Conservation (phyloP, 495 filamentous ascomycete genomes). For the Bacidia gigantensis region DNA sequence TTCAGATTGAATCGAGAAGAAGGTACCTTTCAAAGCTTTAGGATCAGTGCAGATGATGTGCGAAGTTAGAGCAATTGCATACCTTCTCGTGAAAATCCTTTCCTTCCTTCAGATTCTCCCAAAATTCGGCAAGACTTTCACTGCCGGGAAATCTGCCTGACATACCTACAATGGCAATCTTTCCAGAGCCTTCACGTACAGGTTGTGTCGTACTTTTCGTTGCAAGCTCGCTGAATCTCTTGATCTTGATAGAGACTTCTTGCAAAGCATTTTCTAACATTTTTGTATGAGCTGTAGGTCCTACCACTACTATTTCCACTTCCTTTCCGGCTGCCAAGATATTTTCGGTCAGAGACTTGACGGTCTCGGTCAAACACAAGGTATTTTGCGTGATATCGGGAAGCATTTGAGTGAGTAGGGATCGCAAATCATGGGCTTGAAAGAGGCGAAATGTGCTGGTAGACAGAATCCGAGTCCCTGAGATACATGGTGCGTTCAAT, state of each 20-base stretch:
- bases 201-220: background rate
- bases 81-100: conserved; percentile 4
- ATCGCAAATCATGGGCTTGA: conserved; percentile 6
- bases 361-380: conserved; percentile 9
- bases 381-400: conserved; percentile 9
- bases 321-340: background rate
- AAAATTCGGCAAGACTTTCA: conserved; percentile 13
- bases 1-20: conserved; percentile 32
- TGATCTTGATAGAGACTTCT: background rate
- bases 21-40: conserved; percentile 33
- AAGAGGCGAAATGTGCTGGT: conserved; percentile 4
- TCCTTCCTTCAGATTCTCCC: conserved; percentile 10
- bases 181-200: background rate
- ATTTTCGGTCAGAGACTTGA: conserved; percentile 3
- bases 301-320: conserved; percentile 8
- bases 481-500: conserved; percentile 1
- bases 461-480: conserved; percentile 3
- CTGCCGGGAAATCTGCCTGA: conserved; percentile 18
- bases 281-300: conserved; percentile 10
- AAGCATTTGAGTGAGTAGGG: conserved; percentile 8
- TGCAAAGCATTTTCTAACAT: conserved; percentile 5
- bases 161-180: conserved; percentile 18
- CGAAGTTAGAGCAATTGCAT: background rate
- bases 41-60: background rate
- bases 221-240: background rate